Evolutionary conservation across 768 basidiomycete species (phyloP), one percentile per base, ranked within the genome.

Genomic region (Phallus indusiatus): DNA sequence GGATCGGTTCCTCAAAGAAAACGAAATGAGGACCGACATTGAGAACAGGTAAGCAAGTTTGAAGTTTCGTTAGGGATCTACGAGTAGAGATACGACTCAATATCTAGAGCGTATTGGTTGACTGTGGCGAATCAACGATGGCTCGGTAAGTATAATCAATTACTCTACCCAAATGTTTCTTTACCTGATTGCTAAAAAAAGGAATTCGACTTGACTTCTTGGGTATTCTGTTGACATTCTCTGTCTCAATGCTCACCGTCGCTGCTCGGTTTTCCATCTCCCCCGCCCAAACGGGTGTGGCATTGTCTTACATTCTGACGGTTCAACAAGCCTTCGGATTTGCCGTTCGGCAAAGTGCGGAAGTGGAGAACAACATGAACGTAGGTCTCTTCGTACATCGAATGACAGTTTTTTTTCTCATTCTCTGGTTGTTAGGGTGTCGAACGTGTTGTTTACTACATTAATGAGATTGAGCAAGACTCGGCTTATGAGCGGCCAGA

Each of bases 361-460:
- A 94, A 68, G 85, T 94, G 11, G 92, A 95, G 70, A 95, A 96
- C 70, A 81, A 94, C 70, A 93, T 94, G 89, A 92, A 92, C 68
- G 56, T 57, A 34, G 10, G 56, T 22, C 33, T 50, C 22, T 67
- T 69, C 28, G 70, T 70, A 10, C 72, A 75, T 60, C 21, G 28
- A 51, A 28, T 62, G 24, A 52, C 10, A 14, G 46, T 50, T 46
- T 28, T 34, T 47, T 42, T 21, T 21, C 18, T 9, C n/a, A 14
- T 18, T 37, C 33, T 34, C n/a, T 18, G 17, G n/a, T 14, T 42
- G 42, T 42, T 47, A 64, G 34, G 82, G 84, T n/a, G 87, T 90
- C 8, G 88, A 90, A 68, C 85, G 94, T 22, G 76, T 97, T 17
- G 73, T 91, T 2, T 81, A 92, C 67, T 96, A 96, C 65, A 84